Evolutionary conservation across 2,329 filamentous ascomycete species (phyloP), one percentile per base, ranked within the genome.

Genomic region (Aureobasidium sp.): DNA sequence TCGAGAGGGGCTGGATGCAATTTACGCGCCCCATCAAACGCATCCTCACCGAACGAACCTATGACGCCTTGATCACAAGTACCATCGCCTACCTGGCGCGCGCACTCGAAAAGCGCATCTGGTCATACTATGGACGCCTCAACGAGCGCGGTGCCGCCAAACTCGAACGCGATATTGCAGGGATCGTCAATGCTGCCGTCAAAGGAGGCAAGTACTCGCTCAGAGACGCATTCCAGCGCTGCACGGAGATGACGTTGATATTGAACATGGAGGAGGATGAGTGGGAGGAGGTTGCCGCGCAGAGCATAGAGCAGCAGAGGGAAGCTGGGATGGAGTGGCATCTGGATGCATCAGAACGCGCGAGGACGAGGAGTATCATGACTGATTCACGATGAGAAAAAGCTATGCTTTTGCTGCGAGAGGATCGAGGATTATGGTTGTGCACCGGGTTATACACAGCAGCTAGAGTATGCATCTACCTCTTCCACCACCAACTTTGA

Each of bases 231-330:
- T 96, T 97, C 77, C 80, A 82, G 31, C 84, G 87, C 69, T 89
- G 89, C 63, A 81, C 82, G 63, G 91, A 97, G 79, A 87, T 96
- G 68, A 84, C 89, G 62, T 85, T 95, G 79, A 85, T 96, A 17
- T 86, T 93, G 72, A 93, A 92, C 68, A 95, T 97, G 91, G 92
- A 97, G 72, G 90, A 94, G 37, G 92, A 97, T 63, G 93, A 97
- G 75, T 96, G 91, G 89, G 89, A 93, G 52, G 91, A 94, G 74
- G 75, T 92, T 42, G 73, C 36, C 7, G 51, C 34, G 39, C 52
- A 56, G 27, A 37, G 52, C 31, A 80, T 77, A 39, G 74, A 37
- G 72, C 76, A 53, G 72, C 74, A 64, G 71, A 72, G 80, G 15
- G 83, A 86, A 14, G 86, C 84, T 55, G 88, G 84, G 12, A 85